These are phyloP conservation scores for Heracleum sosnowskyi DNA, from an alignment of 129 eudicot genomes.

Conservation along the genomic window DNA sequence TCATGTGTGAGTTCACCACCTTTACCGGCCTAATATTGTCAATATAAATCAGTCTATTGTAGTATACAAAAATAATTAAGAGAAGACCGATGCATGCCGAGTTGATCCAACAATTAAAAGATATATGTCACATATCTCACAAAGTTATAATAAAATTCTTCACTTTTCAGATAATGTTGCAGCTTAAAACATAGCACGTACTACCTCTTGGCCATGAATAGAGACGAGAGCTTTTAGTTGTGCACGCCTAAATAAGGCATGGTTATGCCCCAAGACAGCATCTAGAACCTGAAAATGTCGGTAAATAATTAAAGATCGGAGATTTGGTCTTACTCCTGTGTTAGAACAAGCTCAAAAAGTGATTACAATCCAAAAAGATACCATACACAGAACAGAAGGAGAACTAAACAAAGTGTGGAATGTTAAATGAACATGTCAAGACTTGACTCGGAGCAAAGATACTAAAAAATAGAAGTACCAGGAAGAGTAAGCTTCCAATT, in stretches of 20 bases:
- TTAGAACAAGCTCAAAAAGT: not conserved
- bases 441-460: not conserved
- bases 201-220: conserved; percentile 90
- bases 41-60: not conserved
- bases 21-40: conserved; percentile 68
- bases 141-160: not conserved
- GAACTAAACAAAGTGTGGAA: not conserved
- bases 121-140: not conserved
- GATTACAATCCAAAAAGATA: not conserved
- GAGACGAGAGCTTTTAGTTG: conserved; percentile 96
- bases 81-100: conserved; percentile 8
- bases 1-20: conserved; percentile 98
- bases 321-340: not conserved
- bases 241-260: conserved; percentile 80
- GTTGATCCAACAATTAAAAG: not conserved
- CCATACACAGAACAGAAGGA: not conserved
- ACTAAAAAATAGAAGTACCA: not conserved
- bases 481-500: not conserved
- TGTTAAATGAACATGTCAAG: not conserved
- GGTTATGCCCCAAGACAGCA: conserved; percentile 68
- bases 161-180: not conserved
- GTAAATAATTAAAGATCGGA: conserved; percentile 1
- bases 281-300: conserved; percentile 61
- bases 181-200: not conserved
- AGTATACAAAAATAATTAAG: conserved; percentile 1